Conservation (phyloP, 257 asterid genomes). For the Solanum chilense region DNA sequence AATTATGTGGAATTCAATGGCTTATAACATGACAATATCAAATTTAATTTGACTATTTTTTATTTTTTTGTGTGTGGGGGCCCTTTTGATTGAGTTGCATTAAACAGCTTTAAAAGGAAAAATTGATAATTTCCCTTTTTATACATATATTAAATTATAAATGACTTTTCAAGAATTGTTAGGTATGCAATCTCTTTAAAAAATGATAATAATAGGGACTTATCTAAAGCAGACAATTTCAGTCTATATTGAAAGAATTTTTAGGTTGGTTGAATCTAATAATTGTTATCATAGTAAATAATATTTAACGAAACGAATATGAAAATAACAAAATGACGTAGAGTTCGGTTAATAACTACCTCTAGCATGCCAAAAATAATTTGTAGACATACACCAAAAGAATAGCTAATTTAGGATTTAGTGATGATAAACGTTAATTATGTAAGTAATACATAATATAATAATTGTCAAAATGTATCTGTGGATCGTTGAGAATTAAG, state of each 20-base stretch:
- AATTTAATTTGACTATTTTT: neutral
- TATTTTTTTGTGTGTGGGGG: neutral
- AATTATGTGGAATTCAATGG: neutral
- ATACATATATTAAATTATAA: neutral
- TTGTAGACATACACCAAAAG: neutral
- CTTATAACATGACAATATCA: neutral
- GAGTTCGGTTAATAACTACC: neutral
- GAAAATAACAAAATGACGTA: neutral
- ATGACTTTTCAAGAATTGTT: neutral
- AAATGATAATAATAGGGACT: neutral
- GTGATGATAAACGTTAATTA: neutral
- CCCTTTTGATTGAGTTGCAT: neutral
- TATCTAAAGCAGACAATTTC: neutral
- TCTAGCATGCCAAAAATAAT: neutral
- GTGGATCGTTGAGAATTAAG: too few species aligned
- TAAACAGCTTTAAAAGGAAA: neutral
- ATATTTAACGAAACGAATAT: neutral
- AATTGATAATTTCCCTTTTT: neutral
- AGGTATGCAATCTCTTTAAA: neutral
- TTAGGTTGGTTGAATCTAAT: neutral
- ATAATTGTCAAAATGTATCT: too few species aligned
- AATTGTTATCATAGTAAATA: neutral
- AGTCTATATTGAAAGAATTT: neutral
- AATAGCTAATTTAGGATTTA: neutral
- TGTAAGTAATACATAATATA: neutral